Base-by-base conservation (phyloP, 2,329 filamentous ascomycete genomes). In the Verticillium klebahnii region DNA sequence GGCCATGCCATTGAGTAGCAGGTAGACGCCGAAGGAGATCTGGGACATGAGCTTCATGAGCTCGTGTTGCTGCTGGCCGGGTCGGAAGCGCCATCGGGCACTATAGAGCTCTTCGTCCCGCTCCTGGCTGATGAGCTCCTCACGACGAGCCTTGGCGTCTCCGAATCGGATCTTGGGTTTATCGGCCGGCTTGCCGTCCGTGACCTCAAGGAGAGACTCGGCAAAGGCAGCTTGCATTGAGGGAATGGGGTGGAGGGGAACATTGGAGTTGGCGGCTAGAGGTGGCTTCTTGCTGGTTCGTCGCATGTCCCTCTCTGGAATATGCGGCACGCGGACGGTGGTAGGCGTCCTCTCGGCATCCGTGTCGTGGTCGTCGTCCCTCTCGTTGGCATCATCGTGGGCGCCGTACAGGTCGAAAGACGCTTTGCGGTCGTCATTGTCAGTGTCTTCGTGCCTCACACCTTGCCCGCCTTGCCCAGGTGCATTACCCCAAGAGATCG, bases 1-100 rank as follows among this genome's bases (percentile, higher is more conserved):
- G 60, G 95, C 93, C 73, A 96, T 86, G 64, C 89, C 88, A 69
- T 93, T 89, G 61, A 96, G 86, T 62, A 98, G 78, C 55, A 98
- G 81, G 73, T 97, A 93, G 40, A 98, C 89, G 23, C 95, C 94
- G 74, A 98, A 98, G 1, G 92, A 89, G 68, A 98, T 93, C 75
- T 98, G 94, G 17, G 94, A 89, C 71, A 96, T 85, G 57, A 97
- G 85, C 77, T 97, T 97, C 80, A 89, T 89, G 63, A 98, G 80
- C 65, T 96, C 92, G 72, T 98, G 95, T 71, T 92, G 89, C 69
- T 86, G 85, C 72, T 95, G 91, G 54, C 87, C 87, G 0, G 87
- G 83, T 60, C 88, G 86, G 72, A 90, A 88, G 62, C 89, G 87
- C 92, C 93, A 97, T 71, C 85, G 77, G 57, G 88, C 85, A 59